Conservation (phyloP, 2,329 filamentous ascomycete genomes). For the Pyricularia pennisetigena region DNA sequence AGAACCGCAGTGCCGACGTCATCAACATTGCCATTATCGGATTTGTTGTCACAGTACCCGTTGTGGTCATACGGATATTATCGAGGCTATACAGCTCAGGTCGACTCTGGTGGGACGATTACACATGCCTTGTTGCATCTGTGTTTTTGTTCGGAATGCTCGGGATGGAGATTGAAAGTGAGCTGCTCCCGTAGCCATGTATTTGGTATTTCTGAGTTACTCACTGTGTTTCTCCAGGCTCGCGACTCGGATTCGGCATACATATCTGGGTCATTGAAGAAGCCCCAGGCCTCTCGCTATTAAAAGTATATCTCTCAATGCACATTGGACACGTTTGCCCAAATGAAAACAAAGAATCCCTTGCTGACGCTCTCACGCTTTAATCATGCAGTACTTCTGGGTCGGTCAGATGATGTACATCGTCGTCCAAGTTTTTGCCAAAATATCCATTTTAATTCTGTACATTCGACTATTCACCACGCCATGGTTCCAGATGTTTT, state of each 20-base stretch:
- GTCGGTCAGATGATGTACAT: constrained; percentile 14
- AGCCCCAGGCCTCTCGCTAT: not conserved
- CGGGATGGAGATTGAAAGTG: not conserved
- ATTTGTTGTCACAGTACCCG: constrained; percentile 1
- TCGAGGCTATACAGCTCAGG: constrained; percentile 2
- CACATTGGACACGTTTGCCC: not conserved
- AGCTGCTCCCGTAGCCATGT: not conserved
- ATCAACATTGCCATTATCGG: constrained; percentile 4
- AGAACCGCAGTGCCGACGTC: not conserved
- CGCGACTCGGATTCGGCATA: constrained; percentile 2
- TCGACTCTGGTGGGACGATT: constrained; percentile 2
- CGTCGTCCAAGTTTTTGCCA: constrained; percentile 13
- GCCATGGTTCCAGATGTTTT: constrained; percentile 7
- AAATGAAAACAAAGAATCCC: not conserved
- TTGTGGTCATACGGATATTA: not conserved
- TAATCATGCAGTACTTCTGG: not conserved
- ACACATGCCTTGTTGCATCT: not conserved
- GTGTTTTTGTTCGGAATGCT: not conserved
- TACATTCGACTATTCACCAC: constrained; percentile 13
- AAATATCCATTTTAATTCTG: constrained; percentile 15
- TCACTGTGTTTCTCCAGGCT: not conserved
- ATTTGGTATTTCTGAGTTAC: not conserved
- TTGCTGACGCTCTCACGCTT: not conserved
- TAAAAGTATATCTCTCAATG: not conserved
- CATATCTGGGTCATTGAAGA: constrained; percentile 4